Conservation (phyloP, 148 eudicot genomes). For the Agrostemma githago region DNA sequence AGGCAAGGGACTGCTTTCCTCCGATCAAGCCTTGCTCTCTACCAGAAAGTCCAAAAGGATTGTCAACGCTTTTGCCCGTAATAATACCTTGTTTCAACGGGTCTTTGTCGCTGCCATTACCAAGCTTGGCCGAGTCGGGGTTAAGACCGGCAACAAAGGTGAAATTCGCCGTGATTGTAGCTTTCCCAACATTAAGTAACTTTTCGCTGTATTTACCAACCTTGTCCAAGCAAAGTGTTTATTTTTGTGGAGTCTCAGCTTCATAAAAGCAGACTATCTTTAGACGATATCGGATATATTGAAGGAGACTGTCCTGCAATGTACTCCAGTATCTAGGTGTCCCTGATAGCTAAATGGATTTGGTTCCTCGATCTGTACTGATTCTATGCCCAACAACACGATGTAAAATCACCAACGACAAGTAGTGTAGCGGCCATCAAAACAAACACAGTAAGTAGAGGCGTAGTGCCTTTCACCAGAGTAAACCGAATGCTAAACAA, state of each 20-base stretch:
- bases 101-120: conserved; percentile 61
- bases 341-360: too few species aligned
- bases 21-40: conserved; percentile 57
- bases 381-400: too few species aligned
- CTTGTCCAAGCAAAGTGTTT: not conserved
- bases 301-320: too few species aligned
- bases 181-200: conserved; percentile 15
- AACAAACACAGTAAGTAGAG: too few species aligned
- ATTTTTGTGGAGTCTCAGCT: too few species aligned
- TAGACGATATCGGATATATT: too few species aligned
- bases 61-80: conserved; percentile 53
- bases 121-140: conserved; percentile 65
- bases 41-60: conserved; percentile 42
- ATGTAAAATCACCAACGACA: too few species aligned
- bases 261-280: too few species aligned
- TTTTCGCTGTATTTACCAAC: too few species aligned
- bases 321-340: too few species aligned
- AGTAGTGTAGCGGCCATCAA: too few species aligned
- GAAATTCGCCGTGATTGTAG: conserved; percentile 63
- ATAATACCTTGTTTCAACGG: conserved; percentile 35
- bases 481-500: not conserved
- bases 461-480: not conserved
- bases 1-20: conserved; percentile 54
- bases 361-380: too few species aligned
- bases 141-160: conserved; percentile 55